Evolutionary conservation across 257 asterid genomes (phyloP).

Genomic region (Petunia secreta): DNA sequence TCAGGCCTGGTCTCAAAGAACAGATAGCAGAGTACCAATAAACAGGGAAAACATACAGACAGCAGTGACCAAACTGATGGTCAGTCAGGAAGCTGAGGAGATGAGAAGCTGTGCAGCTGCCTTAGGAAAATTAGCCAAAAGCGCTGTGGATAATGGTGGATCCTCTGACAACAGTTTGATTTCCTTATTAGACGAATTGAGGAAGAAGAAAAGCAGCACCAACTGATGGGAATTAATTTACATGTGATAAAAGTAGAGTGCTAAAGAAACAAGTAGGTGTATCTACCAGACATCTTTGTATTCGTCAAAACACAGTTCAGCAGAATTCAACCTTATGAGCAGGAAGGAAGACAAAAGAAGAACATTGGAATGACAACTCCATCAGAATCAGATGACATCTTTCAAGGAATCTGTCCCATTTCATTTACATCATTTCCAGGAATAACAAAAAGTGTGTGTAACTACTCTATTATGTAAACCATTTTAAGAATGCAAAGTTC

Average conservation of each 20-base stretch:
- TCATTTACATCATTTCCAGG: not conserved
- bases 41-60: conserved; percentile 17
- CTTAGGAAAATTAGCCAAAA: conserved; percentile 23
- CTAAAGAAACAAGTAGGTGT: not conserved
- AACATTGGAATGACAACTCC: not conserved
- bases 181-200: conserved; percentile 22
- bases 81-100: conserved; percentile 18
- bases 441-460: not conserved
- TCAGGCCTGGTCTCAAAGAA: conserved; percentile 33
- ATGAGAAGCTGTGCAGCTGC: conserved; percentile 14
- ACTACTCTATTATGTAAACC: not conserved
- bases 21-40: conserved; percentile 20
- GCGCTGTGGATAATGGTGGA: conserved; percentile 23
- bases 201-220: not conserved
- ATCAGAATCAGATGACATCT: not conserved
- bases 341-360: not conserved
- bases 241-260: conserved; percentile 8
- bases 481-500: not conserved
- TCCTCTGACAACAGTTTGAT: conserved; percentile 9
- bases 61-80: conserved; percentile 25
- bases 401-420: too few relatives aligned
- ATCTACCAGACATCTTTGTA: not conserved
- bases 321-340: not conserved
- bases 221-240: not conserved
- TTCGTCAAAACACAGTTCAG: not conserved